A percentile compares a stretch with the other conserved stretches of the same genome.
Conservation (phyloP, 768 basidiomycete species). For the Lentinus brumalis region DNA sequence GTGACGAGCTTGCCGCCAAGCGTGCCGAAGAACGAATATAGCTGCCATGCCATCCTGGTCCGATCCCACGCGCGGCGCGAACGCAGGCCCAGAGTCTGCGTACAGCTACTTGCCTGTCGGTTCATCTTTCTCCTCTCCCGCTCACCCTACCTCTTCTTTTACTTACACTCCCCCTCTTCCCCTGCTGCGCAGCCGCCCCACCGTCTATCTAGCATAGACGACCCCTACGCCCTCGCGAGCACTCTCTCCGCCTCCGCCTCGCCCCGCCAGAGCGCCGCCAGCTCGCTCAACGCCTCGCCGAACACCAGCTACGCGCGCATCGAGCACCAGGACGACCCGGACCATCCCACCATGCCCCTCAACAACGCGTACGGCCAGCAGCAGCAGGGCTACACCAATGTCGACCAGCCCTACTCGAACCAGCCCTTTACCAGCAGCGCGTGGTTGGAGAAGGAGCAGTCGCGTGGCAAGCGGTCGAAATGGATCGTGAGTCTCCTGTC, state of each 20-base stretch:
- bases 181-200: slow-evolving; percentile 36
- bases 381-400: slow-evolving; percentile 33
- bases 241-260: slow-evolving; percentile 18
- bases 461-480: slow-evolving; percentile 41
- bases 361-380: slow-evolving; percentile 20
- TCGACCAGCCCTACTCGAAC: slow-evolving; percentile 30
- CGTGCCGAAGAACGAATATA: not conserved
- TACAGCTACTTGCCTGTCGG: slow-evolving; percentile 7
- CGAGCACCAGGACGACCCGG: slow-evolving; percentile 17
- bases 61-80: slow-evolving; percentile 1
- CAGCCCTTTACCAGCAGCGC: slow-evolving; percentile 34
- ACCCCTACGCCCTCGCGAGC: slow-evolving; percentile 35
- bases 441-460: slow-evolving; percentile 43
- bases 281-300: slow-evolving; percentile 6
- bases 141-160: not conserved
- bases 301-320: slow-evolving; percentile 23
- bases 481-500: slow-evolving; percentile 50
- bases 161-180: not conserved
- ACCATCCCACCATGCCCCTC: slow-evolving; percentile 22
- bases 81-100: not conserved
- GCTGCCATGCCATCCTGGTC: slow-evolving; percentile 14
- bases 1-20: not conserved
- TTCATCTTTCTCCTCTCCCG: slow-evolving; percentile 6
- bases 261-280: slow-evolving; percentile 23
- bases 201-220: slow-evolving; percentile 37